Percentiles rank a stretch among this genome's conserved stretches.
Conservation (phyloP, 495 filamentous ascomycete species). For the Parathielavia hyrcaniae region DNA sequence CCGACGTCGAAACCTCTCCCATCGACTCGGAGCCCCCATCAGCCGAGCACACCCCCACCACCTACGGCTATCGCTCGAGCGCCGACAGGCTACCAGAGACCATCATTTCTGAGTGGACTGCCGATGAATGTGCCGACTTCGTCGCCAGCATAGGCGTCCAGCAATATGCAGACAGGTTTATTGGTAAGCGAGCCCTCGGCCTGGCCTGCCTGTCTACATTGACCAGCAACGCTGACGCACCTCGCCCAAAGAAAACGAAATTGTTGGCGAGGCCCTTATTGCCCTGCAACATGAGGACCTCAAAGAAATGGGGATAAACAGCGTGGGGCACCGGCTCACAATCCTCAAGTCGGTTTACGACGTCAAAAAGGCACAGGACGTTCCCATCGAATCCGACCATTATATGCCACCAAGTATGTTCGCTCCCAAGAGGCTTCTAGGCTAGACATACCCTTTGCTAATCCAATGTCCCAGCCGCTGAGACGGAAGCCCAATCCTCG, state of each 20-base stretch:
- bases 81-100: conserved; percentile 65
- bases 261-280: conserved; percentile 85
- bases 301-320: conserved; percentile 86
- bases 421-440: not conserved
- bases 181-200: conserved; percentile 45
- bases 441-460: conserved; percentile 17
- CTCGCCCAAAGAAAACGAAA: conserved; percentile 68
- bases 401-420: conserved; percentile 87
- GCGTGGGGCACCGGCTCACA: conserved; percentile 88
- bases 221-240: conserved; percentile 28
- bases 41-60: conserved; percentile 81
- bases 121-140: conserved; percentile 82
- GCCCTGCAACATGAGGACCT: conserved; percentile 86
- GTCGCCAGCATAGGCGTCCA: conserved; percentile 69
- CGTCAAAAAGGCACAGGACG: conserved; percentile 83
- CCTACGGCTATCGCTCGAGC: conserved; percentile 63
- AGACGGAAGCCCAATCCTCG: conserved; percentile 75
- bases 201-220: conserved; percentile 4
- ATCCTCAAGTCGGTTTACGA: conserved; percentile 95
- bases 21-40: conserved; percentile 75
- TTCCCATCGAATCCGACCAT: conserved; percentile 85
- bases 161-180: conserved; percentile 75
- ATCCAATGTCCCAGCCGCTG: conserved; percentile 63
- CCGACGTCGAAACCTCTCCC: conserved; percentile 72
- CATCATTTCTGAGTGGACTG: conserved; percentile 82